phyloP scores from a whole-genome alignment of 2,329 filamentous ascomycete species.

The Elsinoe necatrix region DNA sequence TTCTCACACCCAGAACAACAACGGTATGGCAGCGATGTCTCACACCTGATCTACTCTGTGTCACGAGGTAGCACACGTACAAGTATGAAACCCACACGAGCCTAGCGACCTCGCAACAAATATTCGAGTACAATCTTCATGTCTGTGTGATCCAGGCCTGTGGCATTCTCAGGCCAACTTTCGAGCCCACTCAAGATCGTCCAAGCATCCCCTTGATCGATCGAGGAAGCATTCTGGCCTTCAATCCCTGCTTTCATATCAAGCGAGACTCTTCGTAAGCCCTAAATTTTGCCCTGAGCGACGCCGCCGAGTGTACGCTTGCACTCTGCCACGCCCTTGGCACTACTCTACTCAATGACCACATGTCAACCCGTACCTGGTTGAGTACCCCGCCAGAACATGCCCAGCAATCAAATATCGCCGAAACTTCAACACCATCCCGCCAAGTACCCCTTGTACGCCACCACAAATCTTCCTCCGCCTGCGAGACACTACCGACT shows the following conservation, averaged over 20 bases:
- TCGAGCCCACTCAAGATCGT: constrained; percentile 8
- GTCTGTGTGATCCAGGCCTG: neutral
- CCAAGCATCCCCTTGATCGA: constrained; percentile 7
- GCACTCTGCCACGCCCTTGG: constrained; percentile 8
- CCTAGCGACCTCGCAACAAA: too few relatives aligned
- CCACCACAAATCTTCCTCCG: neutral
- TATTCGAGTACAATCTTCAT: too few relatives aligned
- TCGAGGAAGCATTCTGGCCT: neutral
- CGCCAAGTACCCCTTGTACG: neutral
- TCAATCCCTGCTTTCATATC: neutral
- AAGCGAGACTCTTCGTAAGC: neutral
- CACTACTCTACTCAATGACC: neutral
- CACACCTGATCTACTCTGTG: neutral
- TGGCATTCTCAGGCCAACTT: too few relatives aligned
- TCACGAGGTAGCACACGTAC: neutral
- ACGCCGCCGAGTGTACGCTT: neutral
- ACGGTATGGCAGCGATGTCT: neutral
- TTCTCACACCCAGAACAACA: neutral
- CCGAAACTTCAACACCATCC: neutral
- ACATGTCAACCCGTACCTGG: neutral
- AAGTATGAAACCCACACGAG: too few relatives aligned
- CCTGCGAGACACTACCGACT: neutral
- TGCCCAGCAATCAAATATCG: constrained; percentile 8
- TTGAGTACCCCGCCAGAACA: neutral
- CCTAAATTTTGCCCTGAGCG: neutral